These are phyloP conservation scores for Globisporangium irregulare DNA, from an alignment of 352 stramenopile genomes.

Conservation along the genomic window DNA sequence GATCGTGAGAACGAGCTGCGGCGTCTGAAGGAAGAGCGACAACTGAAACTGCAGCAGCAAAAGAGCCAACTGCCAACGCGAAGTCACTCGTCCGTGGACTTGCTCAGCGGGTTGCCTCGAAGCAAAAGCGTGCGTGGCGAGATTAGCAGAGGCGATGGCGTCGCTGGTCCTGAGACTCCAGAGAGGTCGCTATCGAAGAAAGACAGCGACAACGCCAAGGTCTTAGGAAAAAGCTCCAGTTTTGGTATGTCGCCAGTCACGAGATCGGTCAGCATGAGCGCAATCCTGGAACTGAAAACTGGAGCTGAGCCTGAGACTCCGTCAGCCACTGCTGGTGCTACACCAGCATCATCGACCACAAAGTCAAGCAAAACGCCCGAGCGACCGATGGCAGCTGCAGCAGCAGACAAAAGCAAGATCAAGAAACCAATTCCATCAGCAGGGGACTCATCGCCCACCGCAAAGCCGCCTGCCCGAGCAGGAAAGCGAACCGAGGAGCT, in stretches of 20 bases:
- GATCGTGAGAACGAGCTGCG: constrained; percentile 78
- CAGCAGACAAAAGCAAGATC: constrained; percentile 14
- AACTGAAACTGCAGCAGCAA: constrained; percentile 51
- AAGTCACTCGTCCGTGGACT: constrained; percentile 27
- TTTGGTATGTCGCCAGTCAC: constrained; percentile 24
- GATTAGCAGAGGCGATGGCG: constrained; percentile 12
- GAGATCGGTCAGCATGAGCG: constrained; percentile 26
- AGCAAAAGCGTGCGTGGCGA: constrained; percentile 6
- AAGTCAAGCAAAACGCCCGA: constrained; percentile 16
- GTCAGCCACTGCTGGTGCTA: background rate
- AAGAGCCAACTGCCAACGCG: constrained; percentile 35
- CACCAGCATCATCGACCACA: background rate
- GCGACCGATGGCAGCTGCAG: background rate
- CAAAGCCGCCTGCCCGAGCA: constrained; percentile 8
- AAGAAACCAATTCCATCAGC: constrained; percentile 15
- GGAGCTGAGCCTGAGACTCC: constrained; percentile 7
- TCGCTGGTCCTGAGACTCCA: constrained; percentile 24
- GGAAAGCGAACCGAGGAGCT: constrained; percentile 15
- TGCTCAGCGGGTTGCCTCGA: constrained; percentile 20
- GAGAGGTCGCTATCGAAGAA: constrained; percentile 21
- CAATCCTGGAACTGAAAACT: constrained; percentile 27
- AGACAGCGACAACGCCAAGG: constrained; percentile 8
- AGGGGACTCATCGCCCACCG: background rate
- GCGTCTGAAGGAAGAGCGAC: constrained; percentile 60
- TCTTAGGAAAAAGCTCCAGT: background rate